Base-by-base conservation (phyloP, 2,329 filamentous ascomycete genomes). In the Ascochyta koolunga region DNA sequence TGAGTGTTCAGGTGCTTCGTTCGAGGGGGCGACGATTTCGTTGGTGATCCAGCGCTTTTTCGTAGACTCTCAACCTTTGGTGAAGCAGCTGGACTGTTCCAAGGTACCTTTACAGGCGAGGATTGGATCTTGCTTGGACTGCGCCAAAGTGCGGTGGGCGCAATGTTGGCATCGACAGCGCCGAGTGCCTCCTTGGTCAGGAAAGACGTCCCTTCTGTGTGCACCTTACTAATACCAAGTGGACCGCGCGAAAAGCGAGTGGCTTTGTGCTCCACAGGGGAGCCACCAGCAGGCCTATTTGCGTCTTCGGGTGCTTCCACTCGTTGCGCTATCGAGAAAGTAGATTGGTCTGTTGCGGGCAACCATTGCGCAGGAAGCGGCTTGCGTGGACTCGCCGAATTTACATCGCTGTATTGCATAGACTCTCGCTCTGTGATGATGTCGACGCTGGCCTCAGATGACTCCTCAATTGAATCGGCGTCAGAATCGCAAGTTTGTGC, bases 101-200 rank as follows among this genome's bases (percentile, higher is more conserved):
- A 52, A 8, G 54, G 47, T 7, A 56, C 38, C 50, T 66, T 72
- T 2, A 62, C 62, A 4, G 59, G 45, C 9, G 56, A 46, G n/a
- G 56, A 49, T 19, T 50, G 57, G 1, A 58, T 16, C 42, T 56
- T 68, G 1, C 32, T 59, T 9, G 60, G 56, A 18, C 59, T 60
- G 6, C 41, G 51, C 8, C 56, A 50, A 1, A 48, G 22, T 7
- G 52, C 41, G 9, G 53, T 38, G 2, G 66, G 58, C 3, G 56
- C 56, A 27, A 67, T 54, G 32, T 66, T 53, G 36, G 41, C 57
- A 2, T 71, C 62, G 1, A 70, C 55, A 21, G 66, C 50, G 32
- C 62, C 61, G 2, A 60, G 54, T 1, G 68, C 62, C 13, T 67
- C 65, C 31, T 72, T 73, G 4, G 68, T 72, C 19, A 74, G 56